Conservation (phyloP, 768 basidiomycete species). For the Hygrocybe coccinea region DNA sequence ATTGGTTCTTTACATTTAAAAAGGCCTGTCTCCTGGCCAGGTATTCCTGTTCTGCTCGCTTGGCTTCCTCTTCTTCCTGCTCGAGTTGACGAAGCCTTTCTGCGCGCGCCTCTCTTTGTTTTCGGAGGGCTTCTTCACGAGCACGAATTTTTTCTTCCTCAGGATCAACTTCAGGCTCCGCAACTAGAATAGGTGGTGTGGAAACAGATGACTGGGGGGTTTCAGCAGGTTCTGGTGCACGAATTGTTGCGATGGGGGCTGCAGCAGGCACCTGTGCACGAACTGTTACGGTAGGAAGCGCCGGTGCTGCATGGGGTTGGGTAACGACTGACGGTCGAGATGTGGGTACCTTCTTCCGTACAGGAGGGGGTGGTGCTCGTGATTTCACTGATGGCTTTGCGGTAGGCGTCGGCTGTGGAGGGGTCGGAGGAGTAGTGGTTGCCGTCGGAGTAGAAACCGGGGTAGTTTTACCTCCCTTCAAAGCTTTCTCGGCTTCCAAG, state of each 20-base stretch:
- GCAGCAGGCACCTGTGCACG: conserved; percentile 18
- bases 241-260: conserved; percentile 23
- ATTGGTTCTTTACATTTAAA: conserved; percentile 29
- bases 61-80: conserved; percentile 35
- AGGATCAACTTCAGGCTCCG: conserved; percentile 55
- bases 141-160: conserved; percentile 70
- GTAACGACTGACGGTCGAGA: conserved; percentile 22
- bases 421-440: conserved; percentile 23
- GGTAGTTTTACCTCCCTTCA: conserved; percentile 44
- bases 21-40: conserved; percentile 32
- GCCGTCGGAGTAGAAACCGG: conserved; percentile 24
- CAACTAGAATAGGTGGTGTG: conserved; percentile 23
- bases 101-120: conserved; percentile 67
- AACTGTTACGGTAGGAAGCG: conserved; percentile 24
- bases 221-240: conserved; percentile 17
- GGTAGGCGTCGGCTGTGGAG: conserved; percentile 27
- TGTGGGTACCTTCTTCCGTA: conserved; percentile 25
- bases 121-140: conserved; percentile 66
- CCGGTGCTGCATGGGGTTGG: conserved; percentile 17
- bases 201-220: conserved; percentile 17
- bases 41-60: conserved; percentile 36
- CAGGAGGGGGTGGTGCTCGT: conserved; percentile 38
- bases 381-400: conserved; percentile 31
- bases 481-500: conserved; percentile 67
- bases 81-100: conserved; percentile 69